A percentile compares a stretch with the other conserved stretches of the same genome.
phyloP scores from a whole-genome alignment of 2,329 filamentous ascomycete species.

The Fusarium falciforme region DNA sequence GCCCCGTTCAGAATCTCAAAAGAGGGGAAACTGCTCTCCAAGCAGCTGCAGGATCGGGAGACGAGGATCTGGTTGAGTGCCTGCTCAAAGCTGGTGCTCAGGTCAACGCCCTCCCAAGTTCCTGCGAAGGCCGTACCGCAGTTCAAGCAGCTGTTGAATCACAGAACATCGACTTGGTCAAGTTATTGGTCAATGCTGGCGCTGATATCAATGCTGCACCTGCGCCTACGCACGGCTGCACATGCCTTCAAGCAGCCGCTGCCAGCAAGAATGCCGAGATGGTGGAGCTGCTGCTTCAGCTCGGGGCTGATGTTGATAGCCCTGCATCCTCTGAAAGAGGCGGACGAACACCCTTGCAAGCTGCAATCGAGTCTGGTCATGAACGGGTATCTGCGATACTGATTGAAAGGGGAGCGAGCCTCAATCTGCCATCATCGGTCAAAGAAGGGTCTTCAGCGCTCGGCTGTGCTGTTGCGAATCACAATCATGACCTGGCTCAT shows the following conservation, averaged over 20 bases:
- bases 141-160: neutral
- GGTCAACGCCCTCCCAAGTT: neutral
- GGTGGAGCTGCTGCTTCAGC: neutral
- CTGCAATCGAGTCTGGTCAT: neutral
- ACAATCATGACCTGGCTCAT: neutral
- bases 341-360: neutral
- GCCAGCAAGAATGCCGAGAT: neutral
- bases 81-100: neutral
- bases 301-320: neutral
- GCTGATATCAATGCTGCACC: neutral
- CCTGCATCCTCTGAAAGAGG: neutral
- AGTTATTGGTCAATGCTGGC: neutral
- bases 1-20: neutral
- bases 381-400: neutral
- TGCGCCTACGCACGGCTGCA: neutral
- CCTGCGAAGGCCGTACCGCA: neutral
- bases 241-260: neutral
- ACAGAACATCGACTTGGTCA: neutral
- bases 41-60: neutral
- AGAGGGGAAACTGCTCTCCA: neutral
- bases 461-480: neutral
- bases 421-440: neutral
- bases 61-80: neutral
- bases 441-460: neutral
- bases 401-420: neutral